These are phyloP conservation scores for Gomphus bonarii DNA, from an alignment of 1,284 basidiomycete genomes.

Conservation along the genomic window DNA sequence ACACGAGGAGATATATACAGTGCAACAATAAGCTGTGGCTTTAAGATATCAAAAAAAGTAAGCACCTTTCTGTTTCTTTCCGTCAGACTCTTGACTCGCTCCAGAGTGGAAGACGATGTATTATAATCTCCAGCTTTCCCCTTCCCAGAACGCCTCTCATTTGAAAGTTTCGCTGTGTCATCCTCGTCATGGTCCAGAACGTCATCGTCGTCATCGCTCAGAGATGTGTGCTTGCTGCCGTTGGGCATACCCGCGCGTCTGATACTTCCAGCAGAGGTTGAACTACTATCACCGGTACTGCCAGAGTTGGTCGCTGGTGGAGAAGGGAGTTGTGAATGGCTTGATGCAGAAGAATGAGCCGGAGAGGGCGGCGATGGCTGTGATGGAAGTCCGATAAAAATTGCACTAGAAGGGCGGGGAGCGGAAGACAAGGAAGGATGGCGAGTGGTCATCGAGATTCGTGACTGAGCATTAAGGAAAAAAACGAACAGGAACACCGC, in stretches of 20 bases:
- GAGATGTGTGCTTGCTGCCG: constrained; percentile 22
- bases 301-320: constrained; percentile 74
- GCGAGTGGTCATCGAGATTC: constrained; percentile 6
- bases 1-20: constrained; percentile 9
- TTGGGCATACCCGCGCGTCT: constrained; percentile 30
- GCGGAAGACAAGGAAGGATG: constrained; percentile 4
- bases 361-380: constrained; percentile 5
- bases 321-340: constrained; percentile 38
- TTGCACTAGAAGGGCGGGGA: constrained; percentile 10
- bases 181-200: constrained; percentile 41
- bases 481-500: neutral
- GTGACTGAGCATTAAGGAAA: constrained; percentile 6
- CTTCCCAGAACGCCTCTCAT: constrained; percentile 26
- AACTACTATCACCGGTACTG: constrained; percentile 52
- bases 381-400: constrained; percentile 6
- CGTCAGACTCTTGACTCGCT: constrained; percentile 56
- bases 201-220: constrained; percentile 28
- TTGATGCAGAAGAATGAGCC: neutral
- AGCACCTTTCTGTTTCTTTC: constrained; percentile 62
- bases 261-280: constrained; percentile 37
- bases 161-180: constrained; percentile 46
- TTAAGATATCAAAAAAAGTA: constrained; percentile 12
- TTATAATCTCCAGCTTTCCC: constrained; percentile 37
- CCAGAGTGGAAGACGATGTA: constrained; percentile 27
- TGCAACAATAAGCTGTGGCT: constrained; percentile 9